A percentile compares a stretch with the other conserved stretches of the same genome.
phyloP scores from a whole-genome alignment of 2,329 filamentous ascomycete genomes.

The Macrophomina phaseolina region DNA sequence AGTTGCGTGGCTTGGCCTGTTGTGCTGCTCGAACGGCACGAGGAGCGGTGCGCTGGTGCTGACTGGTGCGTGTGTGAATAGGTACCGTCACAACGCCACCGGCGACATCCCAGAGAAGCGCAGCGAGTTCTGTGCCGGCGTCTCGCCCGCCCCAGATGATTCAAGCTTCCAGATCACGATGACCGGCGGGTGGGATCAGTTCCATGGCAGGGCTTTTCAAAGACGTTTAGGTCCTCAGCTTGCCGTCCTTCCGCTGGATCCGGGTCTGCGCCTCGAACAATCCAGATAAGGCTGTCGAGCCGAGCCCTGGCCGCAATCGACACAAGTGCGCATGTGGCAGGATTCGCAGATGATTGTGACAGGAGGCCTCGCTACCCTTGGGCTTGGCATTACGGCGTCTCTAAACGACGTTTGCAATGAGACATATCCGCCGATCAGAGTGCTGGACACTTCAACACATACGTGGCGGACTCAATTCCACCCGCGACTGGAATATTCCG shows the following conservation, averaged over 20 bases:
- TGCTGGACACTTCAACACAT: constrained; percentile 16
- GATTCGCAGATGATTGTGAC: constrained; percentile 23
- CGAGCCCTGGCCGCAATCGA: not conserved
- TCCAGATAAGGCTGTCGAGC: not conserved
- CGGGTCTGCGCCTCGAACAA: constrained; percentile 12
- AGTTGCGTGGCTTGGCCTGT: not conserved
- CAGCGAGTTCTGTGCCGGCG: constrained; percentile 23
- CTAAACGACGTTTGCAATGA: constrained; percentile 16
- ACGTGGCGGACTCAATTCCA: constrained; percentile 15
- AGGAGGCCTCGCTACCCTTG: no score
- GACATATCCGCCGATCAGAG: constrained; percentile 11
- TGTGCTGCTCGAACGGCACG: no score
- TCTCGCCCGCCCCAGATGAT: constrained; percentile 19
- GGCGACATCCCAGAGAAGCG: constrained; percentile 18
- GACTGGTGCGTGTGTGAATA: no score
- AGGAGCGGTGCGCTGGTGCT: no score
- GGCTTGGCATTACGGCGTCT: not conserved
- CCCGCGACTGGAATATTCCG: not conserved
- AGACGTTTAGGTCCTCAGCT: constrained; percentile 23
- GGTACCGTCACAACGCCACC: constrained; percentile 6
- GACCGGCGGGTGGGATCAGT: constrained; percentile 24
- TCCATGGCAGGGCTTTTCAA: not conserved
- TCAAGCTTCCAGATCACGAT: constrained; percentile 28
- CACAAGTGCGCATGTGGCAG: constrained; percentile 20
- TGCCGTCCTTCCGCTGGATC: constrained; percentile 27